Evolutionary conservation across 1,284 basidiomycete genomes (phyloP), one percentile per base, ranked within the genome.

Genomic region (Schizophyllum commune): DNA sequence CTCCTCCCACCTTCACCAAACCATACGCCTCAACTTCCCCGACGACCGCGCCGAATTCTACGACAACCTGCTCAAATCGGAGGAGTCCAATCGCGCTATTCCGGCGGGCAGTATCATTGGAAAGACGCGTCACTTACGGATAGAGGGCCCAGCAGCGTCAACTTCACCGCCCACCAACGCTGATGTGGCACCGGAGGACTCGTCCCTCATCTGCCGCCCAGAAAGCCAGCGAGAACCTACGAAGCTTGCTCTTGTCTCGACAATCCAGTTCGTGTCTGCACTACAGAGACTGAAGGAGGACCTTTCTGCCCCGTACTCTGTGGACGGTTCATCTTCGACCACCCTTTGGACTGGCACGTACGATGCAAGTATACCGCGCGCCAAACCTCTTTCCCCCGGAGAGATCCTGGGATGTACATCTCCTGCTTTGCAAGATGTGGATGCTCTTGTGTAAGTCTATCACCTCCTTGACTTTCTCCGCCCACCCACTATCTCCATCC

Each of bases 361-460:
- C 72, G 86, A 94, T 4, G 78, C 86, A 4, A 84, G 79, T 0
- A 90, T 99, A 58, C 97, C 97, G 0, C 88, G 96, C 61, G 87
- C 93, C 21, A 94, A 94, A 69, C 97, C 97, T 34, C 81, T 99
- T 17, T 95, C 92, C 21, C 96, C 97, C 0, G 97, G 97, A 51
- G 97, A 99, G 74, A 94, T 99, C 52, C 76, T 99, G 4, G 97
- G 97, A 13, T 99, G 97, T 71, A 99, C 97, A 0, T 95, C 97
- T 11, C 97, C 97, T 2, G 83, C 81, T 56, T 79, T 98, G n/a
- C 70, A 74, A 11, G 86, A 91, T 66, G 84, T 92, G 5, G 95
- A 98, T 69, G 95, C 93, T 0, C 72, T 98, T 21, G 78, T 98
- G 92, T 96, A 75, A 65, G 87, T 77, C 8, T 61, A 56, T 4